Percentiles rank a stretch among this genome's conserved stretches.
Conservation (phyloP, 2,329 filamentous ascomycete genomes). For the Fusarium oligoseptatum region DNA sequence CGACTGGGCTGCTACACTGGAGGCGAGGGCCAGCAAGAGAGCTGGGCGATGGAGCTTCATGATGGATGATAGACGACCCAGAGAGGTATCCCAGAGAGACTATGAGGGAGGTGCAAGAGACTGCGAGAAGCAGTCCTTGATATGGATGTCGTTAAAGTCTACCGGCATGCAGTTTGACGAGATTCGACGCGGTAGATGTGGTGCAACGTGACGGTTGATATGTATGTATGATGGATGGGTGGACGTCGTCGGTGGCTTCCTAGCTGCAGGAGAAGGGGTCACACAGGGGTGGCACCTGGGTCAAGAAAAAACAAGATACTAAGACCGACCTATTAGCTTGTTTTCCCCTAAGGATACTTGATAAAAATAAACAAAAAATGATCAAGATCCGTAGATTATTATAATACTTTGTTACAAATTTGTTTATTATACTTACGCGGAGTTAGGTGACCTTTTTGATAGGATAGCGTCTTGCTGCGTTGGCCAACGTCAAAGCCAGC, state of each 20-base stretch:
- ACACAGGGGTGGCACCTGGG: neutral
- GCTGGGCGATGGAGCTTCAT: slow-evolving; percentile 45
- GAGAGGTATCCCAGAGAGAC: neutral
- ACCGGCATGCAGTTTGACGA: neutral
- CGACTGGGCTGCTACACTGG: slow-evolving; percentile 43
- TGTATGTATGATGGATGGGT: neutral
- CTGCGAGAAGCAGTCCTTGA: neutral
- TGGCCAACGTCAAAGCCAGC: slow-evolving; percentile 1
- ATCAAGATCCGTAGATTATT: too few species aligned
- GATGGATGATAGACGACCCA: neutral
- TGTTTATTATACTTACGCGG: too few species aligned
- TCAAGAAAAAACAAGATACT: too few species aligned
- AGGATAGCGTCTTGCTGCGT: neutral
- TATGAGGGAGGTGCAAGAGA: neutral
- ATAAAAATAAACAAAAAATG: too few species aligned
- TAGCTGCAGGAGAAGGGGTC: neutral
- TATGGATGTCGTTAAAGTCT: neutral
- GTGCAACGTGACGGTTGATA: neutral
- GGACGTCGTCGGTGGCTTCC: neutral
- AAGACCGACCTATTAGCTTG: too few species aligned
- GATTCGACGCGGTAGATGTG: neutral
- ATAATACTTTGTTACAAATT: too few species aligned
- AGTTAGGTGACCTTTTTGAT: too few species aligned
- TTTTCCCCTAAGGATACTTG: too few species aligned
- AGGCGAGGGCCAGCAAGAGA: slow-evolving; percentile 42